Conservation (phyloP, 2,329 filamentous ascomycete genomes). For the Zalaria obscura region DNA sequence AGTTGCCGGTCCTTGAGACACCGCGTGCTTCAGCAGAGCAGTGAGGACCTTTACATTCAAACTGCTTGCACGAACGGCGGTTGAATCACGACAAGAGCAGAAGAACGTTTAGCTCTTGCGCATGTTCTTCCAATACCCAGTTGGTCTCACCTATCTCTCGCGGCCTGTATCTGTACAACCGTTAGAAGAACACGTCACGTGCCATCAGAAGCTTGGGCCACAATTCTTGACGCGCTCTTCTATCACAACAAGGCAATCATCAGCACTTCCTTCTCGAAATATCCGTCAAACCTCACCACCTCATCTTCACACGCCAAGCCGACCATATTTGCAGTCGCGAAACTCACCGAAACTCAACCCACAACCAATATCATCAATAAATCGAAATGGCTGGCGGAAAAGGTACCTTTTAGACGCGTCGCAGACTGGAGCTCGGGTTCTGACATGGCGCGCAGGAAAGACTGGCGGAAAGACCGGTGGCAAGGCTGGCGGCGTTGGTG, state of each 20-base stretch:
- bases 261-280: not conserved
- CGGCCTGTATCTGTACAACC: not conserved
- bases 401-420: constrained; percentile 47
- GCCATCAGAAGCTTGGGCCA: not conserved
- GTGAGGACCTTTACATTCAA: no score
- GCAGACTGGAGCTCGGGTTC: constrained; percentile 7
- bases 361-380: not conserved
- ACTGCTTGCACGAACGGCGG: no score
- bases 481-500: constrained; percentile 53
- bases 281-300: not conserved
- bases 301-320: not conserved
- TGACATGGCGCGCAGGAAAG: constrained; percentile 26
- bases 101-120: no score
- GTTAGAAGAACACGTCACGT: not conserved
- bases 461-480: constrained; percentile 79
- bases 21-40: no score
- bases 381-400: constrained; percentile 66
- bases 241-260: not conserved
- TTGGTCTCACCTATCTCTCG: not conserved
- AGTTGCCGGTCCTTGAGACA: no score
- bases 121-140: not conserved
- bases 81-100: no score
- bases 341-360: not conserved
- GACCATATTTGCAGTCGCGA: not conserved
- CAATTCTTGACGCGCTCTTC: not conserved